Conservation (phyloP, 805 yeast species). For the Metschnikowia aberdeeniae region DNA sequence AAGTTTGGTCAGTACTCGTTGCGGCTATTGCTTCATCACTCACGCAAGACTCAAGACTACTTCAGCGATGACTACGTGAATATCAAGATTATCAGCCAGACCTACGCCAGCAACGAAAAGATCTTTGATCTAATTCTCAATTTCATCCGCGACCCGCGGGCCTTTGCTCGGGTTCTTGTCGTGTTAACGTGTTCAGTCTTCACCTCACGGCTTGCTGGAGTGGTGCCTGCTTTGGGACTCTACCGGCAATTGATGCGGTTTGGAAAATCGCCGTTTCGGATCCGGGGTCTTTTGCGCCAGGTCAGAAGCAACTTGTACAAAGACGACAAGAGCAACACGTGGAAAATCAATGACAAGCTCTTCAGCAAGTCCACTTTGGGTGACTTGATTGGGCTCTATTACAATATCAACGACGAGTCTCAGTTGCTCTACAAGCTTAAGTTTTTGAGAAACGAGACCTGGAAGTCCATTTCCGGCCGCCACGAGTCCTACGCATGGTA, state of each 20-base stretch:
- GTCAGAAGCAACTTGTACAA: slow-evolving; percentile 13
- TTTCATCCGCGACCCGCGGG: slow-evolving; percentile 34
- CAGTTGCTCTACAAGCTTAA: slow-evolving; percentile 52
- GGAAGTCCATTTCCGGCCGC: slow-evolving; percentile 38
- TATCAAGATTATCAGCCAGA: slow-evolving; percentile 24
- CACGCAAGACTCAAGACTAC: slow-evolving; percentile 35
- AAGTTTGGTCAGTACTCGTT: slow-evolving; percentile 58
- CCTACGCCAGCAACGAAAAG: slow-evolving; percentile 32
- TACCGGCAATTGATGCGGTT: slow-evolving; percentile 69
- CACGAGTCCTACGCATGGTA: slow-evolving; percentile 72
- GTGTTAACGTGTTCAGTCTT: slow-evolving; percentile 39
- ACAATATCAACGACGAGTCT: slow-evolving; percentile 63
- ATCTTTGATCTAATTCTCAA: slow-evolving; percentile 31
- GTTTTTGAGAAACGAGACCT: slow-evolving; percentile 35
- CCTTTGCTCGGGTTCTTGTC: slow-evolving; percentile 31
- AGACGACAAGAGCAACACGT: slow-evolving; percentile 8
- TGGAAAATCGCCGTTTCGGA: slow-evolving; percentile 64
- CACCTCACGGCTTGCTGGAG: slow-evolving; percentile 38
- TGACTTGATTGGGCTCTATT: slow-evolving; percentile 55
- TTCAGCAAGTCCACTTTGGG: slow-evolving; percentile 43
- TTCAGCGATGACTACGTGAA: slow-evolving; percentile 34
- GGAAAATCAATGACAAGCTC: slow-evolving; percentile 21
- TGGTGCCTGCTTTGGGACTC: slow-evolving; percentile 44
- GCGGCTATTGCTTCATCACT: slow-evolving; percentile 47
- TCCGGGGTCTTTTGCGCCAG: slow-evolving; percentile 35